Base-by-base conservation (phyloP, 768 basidiomycete species). In the Lentinula raphanica region DNA sequence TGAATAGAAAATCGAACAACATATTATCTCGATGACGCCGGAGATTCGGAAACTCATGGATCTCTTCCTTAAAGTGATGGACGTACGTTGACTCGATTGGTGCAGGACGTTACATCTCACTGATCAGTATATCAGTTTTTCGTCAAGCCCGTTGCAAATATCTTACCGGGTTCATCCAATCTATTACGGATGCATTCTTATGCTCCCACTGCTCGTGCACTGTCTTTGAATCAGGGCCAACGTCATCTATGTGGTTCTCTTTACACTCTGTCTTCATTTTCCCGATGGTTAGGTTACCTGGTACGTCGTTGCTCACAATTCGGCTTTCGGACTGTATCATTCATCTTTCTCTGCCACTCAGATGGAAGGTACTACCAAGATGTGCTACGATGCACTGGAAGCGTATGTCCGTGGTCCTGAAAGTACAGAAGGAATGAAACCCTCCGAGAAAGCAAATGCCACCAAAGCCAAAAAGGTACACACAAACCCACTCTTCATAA, bases 231-330 rank as follows among this genome's bases (percentile, higher is more conserved):
- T 13, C 17, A 31, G 29, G 23, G 27, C 39, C 35, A 53, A n/a
- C 36, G 49, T 31, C 39, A 49, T 21, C 27, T 49, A 12, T 38
- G 5, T 27, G 38, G 36, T 17, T 11, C 19, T 17, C 62, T 76
- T 12, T 9, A 35, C 12, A 46, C 28, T 8, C n/a, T 60, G 6
- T 7, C 53, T 13, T 48, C 25, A 25, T 74, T 97, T 67, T 91
- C 92, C 7, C 77, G 92, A 49, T 91, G 87, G 1, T 92, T 97
- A 90, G 81, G 85, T 0, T 93, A 98, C 68, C 76, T 99, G 62
- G 92, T 97, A 66, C 58, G 86, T 67, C 44, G 40, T 27, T 25
- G n/a, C n/a, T n/a, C n/a, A n/a, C n/a, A n/a, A 28, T 49, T 15
- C 17, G 17, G 27, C 19, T 9, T 59, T 31, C 32, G 19, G 25